These are phyloP conservation scores for Ophiostoma populinum DNA, from an alignment of 2,329 filamentous ascomycete genomes.

Conservation along the genomic window DNA sequence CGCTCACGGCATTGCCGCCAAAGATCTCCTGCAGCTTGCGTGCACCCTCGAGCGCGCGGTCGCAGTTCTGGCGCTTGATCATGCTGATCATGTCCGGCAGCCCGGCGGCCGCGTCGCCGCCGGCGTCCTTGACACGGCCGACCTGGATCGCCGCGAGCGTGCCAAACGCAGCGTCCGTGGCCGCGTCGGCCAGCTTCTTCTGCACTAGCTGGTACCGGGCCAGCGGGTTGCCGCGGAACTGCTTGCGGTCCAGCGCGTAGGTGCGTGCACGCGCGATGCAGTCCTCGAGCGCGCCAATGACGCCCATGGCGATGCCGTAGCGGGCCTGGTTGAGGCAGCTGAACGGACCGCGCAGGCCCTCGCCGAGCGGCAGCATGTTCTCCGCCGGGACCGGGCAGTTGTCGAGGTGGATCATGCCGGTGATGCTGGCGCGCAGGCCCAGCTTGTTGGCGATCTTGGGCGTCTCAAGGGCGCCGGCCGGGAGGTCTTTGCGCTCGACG, in stretches of 20 bases:
- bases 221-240: constrained; percentile 90
- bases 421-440: constrained; percentile 79
- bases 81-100: constrained; percentile 86
- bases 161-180: constrained; percentile 80
- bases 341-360: constrained; percentile 79
- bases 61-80: constrained; percentile 97
- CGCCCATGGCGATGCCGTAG: constrained; percentile 85
- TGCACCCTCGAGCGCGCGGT: constrained; percentile 65
- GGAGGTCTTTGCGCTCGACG: constrained; percentile 70
- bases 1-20: constrained; percentile 93
- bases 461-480: constrained; percentile 76
- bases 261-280: constrained; percentile 63
- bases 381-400: constrained; percentile 71
- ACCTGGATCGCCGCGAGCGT: constrained; percentile 84
- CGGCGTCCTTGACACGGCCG: constrained; percentile 80
- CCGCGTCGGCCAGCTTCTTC: constrained; percentile 90
- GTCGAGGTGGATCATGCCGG: constrained; percentile 95
- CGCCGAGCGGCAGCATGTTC: constrained; percentile 87
- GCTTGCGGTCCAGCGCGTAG: constrained; percentile 83
- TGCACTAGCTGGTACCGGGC: constrained; percentile 94
- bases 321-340: constrained; percentile 86
- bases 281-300: constrained; percentile 88
- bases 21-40: constrained; percentile 84
- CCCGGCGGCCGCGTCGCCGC: constrained; percentile 67
- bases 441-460: constrained; percentile 91